Evolutionary conservation across 2,329 filamentous ascomycete genomes (phyloP).

Genomic region (Diaporthe australafricana): DNA sequence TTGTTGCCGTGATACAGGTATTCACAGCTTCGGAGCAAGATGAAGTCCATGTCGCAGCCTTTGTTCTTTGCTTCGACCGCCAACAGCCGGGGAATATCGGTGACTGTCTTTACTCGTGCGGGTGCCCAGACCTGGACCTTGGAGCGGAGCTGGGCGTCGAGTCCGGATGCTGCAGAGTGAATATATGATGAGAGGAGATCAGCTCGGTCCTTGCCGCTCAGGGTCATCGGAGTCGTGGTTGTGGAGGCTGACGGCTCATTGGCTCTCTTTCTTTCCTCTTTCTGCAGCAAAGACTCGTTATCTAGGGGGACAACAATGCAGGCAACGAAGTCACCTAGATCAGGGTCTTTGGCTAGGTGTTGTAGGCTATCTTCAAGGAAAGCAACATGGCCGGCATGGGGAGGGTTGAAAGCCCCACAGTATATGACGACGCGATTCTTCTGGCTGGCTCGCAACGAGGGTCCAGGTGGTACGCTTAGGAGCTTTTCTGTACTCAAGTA

Average conservation of each 20-base stretch:
- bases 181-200: conserved; percentile 7
- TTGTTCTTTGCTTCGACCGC: background rate
- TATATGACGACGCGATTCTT: background rate
- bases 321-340: background rate
- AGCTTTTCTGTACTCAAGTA: conserved; percentile 2
- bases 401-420: conserved; percentile 5
- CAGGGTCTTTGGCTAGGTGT: background rate
- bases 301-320: background rate
- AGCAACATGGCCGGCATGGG: background rate
- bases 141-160: background rate
- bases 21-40: background rate
- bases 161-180: background rate
- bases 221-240: background rate
- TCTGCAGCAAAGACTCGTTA: background rate
- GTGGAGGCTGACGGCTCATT: background rate
- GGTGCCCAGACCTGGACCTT: background rate
- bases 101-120: background rate
- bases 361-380: background rate
- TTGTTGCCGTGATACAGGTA: background rate
- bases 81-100: background rate
- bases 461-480: background rate
- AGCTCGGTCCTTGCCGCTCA: background rate
- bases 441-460: background rate
- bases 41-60: background rate
- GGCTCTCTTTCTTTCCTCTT: background rate